Evolutionary conservation across 306 rosid genomes (phyloP).

Genomic region (Abrus pulchellus): DNA sequence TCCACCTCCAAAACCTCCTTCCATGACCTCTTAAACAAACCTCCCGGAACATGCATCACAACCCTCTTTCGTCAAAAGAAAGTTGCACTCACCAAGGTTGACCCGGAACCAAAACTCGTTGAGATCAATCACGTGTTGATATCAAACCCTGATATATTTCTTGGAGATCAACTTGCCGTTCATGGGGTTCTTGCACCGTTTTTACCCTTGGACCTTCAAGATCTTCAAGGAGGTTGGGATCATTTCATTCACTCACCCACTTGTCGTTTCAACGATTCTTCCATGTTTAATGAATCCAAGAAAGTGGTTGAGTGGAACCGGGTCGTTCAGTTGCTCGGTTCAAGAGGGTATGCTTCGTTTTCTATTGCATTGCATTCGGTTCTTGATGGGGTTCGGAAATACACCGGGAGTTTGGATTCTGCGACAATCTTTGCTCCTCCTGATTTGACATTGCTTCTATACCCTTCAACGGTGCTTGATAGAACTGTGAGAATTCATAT

Average conservation of each 20-base stretch:
- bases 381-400: constrained; percentile 66
- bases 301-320: constrained; percentile 60
- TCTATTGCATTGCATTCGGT: constrained; percentile 59
- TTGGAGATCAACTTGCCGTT: constrained; percentile 54
- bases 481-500: constrained; percentile 76
- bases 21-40: constrained; percentile 36
- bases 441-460: constrained; percentile 50
- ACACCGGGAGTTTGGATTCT: constrained; percentile 45
- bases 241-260: constrained; percentile 50
- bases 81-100: constrained; percentile 54
- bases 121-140: constrained; percentile 72
- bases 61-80: constrained; percentile 60
- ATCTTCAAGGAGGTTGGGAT: constrained; percentile 44
- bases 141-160: constrained; percentile 70
- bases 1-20: constrained; percentile 33
- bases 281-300: constrained; percentile 31
- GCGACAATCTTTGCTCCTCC: constrained; percentile 79
- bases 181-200: constrained; percentile 80
- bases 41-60: constrained; percentile 58
- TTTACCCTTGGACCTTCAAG: constrained; percentile 52
- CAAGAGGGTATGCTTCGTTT: constrained; percentile 64
- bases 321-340: constrained; percentile 60
- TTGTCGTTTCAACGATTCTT: constrained; percentile 40
- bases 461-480: constrained; percentile 55
- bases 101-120: constrained; percentile 39